phyloP scores from a whole-genome alignment of 2,329 filamentous ascomycete species.

The Teratosphaeria nubilosa region DNA sequence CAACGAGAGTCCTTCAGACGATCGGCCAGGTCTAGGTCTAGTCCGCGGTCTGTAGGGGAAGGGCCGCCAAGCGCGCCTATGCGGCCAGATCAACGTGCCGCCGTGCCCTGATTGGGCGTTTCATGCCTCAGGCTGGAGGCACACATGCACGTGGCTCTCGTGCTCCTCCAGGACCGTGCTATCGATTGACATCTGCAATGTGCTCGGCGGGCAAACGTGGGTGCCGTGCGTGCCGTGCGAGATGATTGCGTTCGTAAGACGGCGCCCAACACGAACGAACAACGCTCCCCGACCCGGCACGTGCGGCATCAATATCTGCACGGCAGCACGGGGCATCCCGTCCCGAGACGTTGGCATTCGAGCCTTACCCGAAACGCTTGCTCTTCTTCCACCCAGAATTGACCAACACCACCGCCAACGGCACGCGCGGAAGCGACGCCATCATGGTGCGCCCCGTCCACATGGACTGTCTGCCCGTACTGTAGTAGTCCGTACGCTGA shows the following conservation, averaged over 20 bases:
- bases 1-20: no score
- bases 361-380: background rate
- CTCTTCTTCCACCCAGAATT: background rate
- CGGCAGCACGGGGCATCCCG: background rate
- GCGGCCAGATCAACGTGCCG: background rate
- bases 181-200: background rate
- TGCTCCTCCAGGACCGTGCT: no score
- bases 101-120: background rate
- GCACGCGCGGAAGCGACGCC: background rate
- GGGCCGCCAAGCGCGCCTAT: background rate
- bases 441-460: no score
- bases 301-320: background rate
- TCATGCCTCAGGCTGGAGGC: background rate
- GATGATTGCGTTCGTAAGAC: no score
- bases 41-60: background rate
- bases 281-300: no score
- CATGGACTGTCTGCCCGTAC: no score
- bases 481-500: background rate
- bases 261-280: no score
- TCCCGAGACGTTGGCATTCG: background rate
- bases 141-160: no score
- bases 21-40: background rate
- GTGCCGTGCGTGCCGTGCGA: no score
- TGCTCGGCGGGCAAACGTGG: no score
- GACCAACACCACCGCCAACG: background rate